Evolutionary conservation across 2,329 filamentous ascomycete species (phyloP), one percentile per base, ranked within the genome.

Genomic region (Fusarium succisae): DNA sequence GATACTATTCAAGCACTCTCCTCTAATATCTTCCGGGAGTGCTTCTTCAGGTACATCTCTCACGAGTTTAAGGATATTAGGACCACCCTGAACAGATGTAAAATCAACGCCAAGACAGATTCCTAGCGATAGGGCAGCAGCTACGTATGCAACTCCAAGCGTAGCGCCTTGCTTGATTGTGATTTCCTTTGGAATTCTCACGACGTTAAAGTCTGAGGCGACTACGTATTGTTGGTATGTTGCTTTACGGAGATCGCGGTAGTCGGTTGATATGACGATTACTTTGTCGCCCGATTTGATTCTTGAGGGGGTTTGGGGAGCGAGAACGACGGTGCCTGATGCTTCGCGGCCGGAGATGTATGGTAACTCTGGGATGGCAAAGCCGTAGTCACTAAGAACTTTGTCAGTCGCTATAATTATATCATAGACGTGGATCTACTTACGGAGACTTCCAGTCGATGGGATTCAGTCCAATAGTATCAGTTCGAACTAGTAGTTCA

Each of bases 371-470:
- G 92, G 92, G 54, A 94, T 89, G 38, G 89, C 91, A 78, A 93
- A 94, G 70, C 91, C 91, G 78, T 88, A 94, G 76, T 92, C 92
- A 17, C 91, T 92, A 39, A 92, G 47, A 6, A 14, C 1, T 28
- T 3, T 1, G 4, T 57, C 20, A 47, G 47, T 9, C 1, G 15
- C 4, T 26, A 24, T 20, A 15, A 1, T 4, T 3, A 11, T 4
- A 5, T 15, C 17, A 26, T 20, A 15, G 1, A 8, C 17, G 8
- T 6, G 4, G 0, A 20, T 53, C 0, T 0, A 4, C 50, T 37
- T 15, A 53, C 91, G 91, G 90, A 67, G 90, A 88, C 83, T 93
- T 93, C 90, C 90, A 93, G 79, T 94, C 93, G 63, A 95, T 92
- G 0, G 93, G 93, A 76, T 95, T 95, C 43, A 95, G 82, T 0